Evolutionary conservation across 169 alveolate genomes (phyloP).

Genomic region (Eimeria tenella): DNA sequence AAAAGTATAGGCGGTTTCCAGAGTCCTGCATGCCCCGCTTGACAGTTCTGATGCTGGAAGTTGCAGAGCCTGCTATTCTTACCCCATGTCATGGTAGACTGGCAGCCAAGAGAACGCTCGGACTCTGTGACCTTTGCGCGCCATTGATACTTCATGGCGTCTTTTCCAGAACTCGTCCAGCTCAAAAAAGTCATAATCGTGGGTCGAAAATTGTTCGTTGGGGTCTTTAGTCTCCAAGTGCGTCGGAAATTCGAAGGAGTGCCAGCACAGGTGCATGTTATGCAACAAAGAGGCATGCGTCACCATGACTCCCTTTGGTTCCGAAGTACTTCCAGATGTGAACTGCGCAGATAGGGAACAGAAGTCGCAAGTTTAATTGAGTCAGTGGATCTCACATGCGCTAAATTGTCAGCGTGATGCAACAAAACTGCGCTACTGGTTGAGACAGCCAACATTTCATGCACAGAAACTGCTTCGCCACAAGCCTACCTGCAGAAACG

Average conservation of each 20-base stretch:
- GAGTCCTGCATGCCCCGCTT: too few species aligned
- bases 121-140: slow-evolving; percentile 78
- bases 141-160: slow-evolving; percentile 67
- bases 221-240: slow-evolving; percentile 75
- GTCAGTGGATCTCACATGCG: too few species aligned
- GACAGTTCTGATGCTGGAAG: too few species aligned
- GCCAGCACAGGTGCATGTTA: slow-evolving; percentile 83
- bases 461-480: slow-evolving; percentile 14
- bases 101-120: slow-evolving; percentile 86
- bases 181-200: slow-evolving; percentile 57
- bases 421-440: neutral
- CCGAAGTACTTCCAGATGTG: slow-evolving; percentile 86
- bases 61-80: neutral
- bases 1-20: neutral
- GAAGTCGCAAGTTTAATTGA: neutral
- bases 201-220: slow-evolving; percentile 56
- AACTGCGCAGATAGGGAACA: slow-evolving; percentile 75
- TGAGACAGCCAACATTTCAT: neutral
- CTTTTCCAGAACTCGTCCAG: slow-evolving; percentile 70
- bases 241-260: slow-evolving; percentile 79
- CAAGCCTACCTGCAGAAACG: slow-evolving; percentile 81
- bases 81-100: slow-evolving; percentile 88
- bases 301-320: slow-evolving; percentile 86
- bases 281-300: slow-evolving; percentile 85
- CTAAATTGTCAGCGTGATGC: too few species aligned